Percentiles rank a stretch among this genome's conserved stretches.
phyloP scores from a whole-genome alignment of 495 filamentous ascomycete genomes.

The Tuber microsphaerosporum region DNA sequence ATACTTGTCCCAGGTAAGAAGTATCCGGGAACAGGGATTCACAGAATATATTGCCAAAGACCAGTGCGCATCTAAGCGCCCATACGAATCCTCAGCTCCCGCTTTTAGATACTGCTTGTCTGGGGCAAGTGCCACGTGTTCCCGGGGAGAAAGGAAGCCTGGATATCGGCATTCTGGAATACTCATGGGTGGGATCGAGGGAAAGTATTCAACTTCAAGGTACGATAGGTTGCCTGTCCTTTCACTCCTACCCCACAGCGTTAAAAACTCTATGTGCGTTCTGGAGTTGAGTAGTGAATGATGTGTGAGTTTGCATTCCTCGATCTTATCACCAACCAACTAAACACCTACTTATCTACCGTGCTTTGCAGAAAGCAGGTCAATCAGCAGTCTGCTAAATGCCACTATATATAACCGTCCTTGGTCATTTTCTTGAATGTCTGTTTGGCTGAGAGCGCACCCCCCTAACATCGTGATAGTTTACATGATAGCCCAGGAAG shows the following conservation, averaged over 20 bases:
- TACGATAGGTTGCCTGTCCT: background rate
- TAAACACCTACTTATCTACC: too few species aligned
- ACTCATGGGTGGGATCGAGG: too few species aligned
- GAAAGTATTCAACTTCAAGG: background rate
- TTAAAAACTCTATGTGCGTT: too few species aligned
- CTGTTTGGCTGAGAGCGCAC: background rate
- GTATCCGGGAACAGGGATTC: too few species aligned
- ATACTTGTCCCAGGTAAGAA: background rate
- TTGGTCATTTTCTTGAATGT: background rate
- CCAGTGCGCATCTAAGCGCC: too few species aligned
- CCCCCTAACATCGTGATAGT: background rate
- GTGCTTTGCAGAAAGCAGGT: background rate
- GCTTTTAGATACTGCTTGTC: too few species aligned
- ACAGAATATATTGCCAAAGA: too few species aligned
- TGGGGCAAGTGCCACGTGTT: too few species aligned
- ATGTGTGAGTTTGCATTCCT: too few species aligned
- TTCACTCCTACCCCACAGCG: background rate
- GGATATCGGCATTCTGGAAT: background rate
- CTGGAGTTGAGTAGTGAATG: too few species aligned
- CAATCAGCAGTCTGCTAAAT: background rate
- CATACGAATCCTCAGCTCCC: too few species aligned
- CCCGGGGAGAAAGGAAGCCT: background rate
- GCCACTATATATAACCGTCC: background rate
- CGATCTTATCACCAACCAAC: too few species aligned
- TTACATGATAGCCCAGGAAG: background rate